Evolutionary conservation across 1,284 basidiomycete genomes (phyloP).

Genomic region (Rhodotorula sp.): DNA sequence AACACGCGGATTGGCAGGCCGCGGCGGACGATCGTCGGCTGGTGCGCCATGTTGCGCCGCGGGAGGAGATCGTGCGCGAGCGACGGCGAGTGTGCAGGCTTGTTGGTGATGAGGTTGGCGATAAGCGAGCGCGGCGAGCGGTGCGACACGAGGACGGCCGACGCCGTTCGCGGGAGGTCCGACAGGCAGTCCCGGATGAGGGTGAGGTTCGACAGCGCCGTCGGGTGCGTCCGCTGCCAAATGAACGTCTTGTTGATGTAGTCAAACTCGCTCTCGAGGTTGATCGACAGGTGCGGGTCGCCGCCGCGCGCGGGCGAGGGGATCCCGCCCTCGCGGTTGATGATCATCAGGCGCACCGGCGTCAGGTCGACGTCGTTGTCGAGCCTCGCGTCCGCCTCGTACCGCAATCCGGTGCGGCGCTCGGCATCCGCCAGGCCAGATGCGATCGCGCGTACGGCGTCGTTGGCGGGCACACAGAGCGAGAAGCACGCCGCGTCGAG

Average conservation of each 20-base stretch:
- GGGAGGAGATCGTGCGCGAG: slow-evolving; percentile 84
- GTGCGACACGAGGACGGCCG: slow-evolving; percentile 95
- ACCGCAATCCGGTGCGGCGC: slow-evolving; percentile 32
- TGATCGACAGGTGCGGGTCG: slow-evolving; percentile 93
- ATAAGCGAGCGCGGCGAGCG: slow-evolving; percentile 93
- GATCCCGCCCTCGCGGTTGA: slow-evolving; percentile 94
- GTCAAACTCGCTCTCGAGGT: slow-evolving; percentile 82
- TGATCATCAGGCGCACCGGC: slow-evolving; percentile 93
- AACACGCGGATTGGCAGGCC: slow-evolving; percentile 85
- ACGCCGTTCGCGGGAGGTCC: slow-evolving; percentile 91
- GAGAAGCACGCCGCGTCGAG: slow-evolving; percentile 87
- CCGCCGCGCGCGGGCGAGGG: slow-evolving; percentile 95
- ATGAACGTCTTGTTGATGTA: slow-evolving; percentile 87
- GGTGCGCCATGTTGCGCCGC: slow-evolving; percentile 74
- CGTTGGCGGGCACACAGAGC: slow-evolving; percentile 83
- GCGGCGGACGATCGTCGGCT: slow-evolving; percentile 87
- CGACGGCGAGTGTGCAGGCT: slow-evolving; percentile 92
- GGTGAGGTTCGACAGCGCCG: slow-evolving; percentile 82
- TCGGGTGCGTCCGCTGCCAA: slow-evolving; percentile 81
- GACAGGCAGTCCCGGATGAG: slow-evolving; percentile 83
- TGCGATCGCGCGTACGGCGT: slow-evolving; percentile 83
- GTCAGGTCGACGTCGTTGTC: slow-evolving; percentile 51
- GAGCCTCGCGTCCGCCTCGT: slow-evolving; percentile 37
- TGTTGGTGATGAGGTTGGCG: slow-evolving; percentile 97
- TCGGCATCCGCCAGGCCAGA: slow-evolving; percentile 70